Evolutionary conservation across 306 rosid genomes (phyloP), one percentile per base, ranked within the genome.

Genomic region (Corylus heterophylla): DNA sequence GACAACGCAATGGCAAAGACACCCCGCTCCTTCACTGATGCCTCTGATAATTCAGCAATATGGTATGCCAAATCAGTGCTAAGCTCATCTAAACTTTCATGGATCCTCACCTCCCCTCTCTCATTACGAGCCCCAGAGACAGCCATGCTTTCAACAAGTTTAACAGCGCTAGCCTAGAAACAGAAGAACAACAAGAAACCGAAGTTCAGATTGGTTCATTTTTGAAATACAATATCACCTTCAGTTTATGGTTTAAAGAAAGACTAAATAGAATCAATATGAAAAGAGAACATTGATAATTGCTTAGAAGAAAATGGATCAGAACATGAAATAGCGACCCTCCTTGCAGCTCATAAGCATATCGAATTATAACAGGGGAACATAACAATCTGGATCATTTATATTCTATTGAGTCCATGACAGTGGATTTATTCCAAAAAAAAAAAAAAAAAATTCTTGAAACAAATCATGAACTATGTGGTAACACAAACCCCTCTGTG

Each of bases 41-140:
- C 89, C 80, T 96, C 98, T 8, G 99, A 89, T 76, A 93, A 69
- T 69, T 91, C 97, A 18, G 97, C 96, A 87, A 96, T 85, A 81
- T 91, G 91, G 81, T 91, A 92, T 54, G 94, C 98, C 91, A 96
- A 88, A 87, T 88, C 93, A 67, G 96, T 86, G 77, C 87, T 87
- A 62, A 96, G 96, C 77, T 96, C 99, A 79, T 96, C 99, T 88
- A 91, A 77, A 78, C 89, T 93, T 70, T 96, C 99, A 87, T 87
- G 93, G 83, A 96, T 81, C 90, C 87, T 89, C 85, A 90, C 68
- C 74, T 87, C 93, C 55, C 88, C 87, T 87, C 89, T 90, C 37
- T 78, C 82, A 39, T 84, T 85, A 4, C 68, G 71, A 82, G 56
- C 90, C 75, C 80, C 94, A 35, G 90, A 77, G 51, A 87, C 75